These are phyloP conservation scores for Cucurbita argyrosperma DNA, from an alignment of 306 rosid species.

Conservation along the genomic window DNA sequence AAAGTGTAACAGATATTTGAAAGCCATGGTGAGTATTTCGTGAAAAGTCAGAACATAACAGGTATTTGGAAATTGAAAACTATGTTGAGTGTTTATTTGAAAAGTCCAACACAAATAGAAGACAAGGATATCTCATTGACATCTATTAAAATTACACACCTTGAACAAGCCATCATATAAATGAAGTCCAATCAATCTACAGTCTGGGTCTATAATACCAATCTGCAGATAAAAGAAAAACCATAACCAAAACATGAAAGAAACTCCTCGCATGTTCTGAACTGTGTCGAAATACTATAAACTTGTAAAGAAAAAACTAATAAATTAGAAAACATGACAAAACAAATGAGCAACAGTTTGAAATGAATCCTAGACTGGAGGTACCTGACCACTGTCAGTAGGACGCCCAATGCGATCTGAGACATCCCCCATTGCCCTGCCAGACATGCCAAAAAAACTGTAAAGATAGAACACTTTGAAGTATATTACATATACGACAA, in stretches of 20 bases:
- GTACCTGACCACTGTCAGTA: constrained; percentile 93
- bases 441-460: background rate
- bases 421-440: constrained; percentile 97
- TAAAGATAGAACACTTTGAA: background rate
- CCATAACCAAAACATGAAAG: background rate
- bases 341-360: background rate
- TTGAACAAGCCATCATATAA: constrained; percentile 91
- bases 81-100: background rate
- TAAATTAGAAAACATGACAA: background rate
- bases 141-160: constrained; percentile 24
- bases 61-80: background rate
- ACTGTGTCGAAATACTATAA: background rate
- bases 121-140: background rate
- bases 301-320: background rate
- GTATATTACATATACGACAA: background rate
- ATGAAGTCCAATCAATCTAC: constrained; percentile 94
- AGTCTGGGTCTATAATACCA: constrained; percentile 97
- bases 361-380: background rate
- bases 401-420: constrained; percentile 99
- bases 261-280: background rate
- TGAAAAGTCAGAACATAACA: background rate
- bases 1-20: background rate
- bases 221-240: constrained; percentile 38
- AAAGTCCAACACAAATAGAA: background rate
- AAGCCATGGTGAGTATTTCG: background rate